Evolutionary conservation across 139 green algal species (phyloP).

Genomic region (Tetratostichococcus sp.): DNA sequence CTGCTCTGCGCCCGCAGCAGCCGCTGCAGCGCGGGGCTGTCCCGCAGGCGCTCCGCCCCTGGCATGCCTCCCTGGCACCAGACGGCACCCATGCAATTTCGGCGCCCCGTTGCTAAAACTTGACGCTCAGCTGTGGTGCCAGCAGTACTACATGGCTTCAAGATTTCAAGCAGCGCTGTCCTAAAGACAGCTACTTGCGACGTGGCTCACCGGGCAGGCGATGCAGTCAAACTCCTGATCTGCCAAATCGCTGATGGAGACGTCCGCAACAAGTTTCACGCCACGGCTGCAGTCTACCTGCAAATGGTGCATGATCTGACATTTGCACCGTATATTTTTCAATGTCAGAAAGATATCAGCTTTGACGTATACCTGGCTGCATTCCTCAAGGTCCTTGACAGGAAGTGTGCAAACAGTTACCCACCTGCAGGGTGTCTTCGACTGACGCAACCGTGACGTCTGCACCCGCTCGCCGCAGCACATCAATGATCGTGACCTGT

Average conservation of each 20-base stretch:
- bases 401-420: too few species aligned
- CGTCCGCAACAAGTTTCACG: conserved; percentile 83
- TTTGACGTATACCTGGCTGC: too few species aligned
- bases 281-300: conserved; percentile 54
- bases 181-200: too few species aligned
- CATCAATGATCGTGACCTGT: conserved; percentile 83
- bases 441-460: conserved; percentile 79
- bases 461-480: conserved; percentile 79
- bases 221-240: conserved; percentile 75
- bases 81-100: too few species aligned
- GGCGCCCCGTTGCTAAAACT: too few species aligned
- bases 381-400: too few species aligned
- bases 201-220: conserved; percentile 61
- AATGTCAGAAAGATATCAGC: too few species aligned
- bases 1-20: conserved; percentile 61
- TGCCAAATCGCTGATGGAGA: conserved; percentile 13
- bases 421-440: conserved; percentile 49
- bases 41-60: conserved; percentile 81
- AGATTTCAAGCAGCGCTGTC: too few species aligned
- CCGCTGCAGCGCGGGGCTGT: conserved; percentile 48
- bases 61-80: conserved; percentile 86
- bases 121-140: too few species aligned
- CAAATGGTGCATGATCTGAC: too few species aligned
- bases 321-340: too few species aligned
- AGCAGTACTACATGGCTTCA: too few species aligned